Conservation (phyloP, 2,329 filamentous ascomycete genomes). For the Alternaria solani region DNA sequence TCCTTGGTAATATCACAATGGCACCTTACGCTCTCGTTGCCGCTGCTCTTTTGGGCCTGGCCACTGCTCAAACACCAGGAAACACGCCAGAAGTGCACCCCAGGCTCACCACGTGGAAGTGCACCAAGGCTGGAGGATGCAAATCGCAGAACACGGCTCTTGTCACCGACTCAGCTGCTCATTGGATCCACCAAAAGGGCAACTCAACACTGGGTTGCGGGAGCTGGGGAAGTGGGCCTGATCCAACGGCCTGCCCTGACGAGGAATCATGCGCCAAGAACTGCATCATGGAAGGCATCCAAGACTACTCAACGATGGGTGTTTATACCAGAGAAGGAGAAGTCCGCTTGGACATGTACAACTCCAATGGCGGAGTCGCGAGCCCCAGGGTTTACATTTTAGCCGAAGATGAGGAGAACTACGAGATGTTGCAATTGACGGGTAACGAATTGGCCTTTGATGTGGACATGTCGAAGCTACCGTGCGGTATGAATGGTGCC, state of each 20-base stretch:
- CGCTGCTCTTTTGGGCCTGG: conserved; percentile 38
- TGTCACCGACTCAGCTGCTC: conserved; percentile 60
- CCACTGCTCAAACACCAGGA: conserved; percentile 43
- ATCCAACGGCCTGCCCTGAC: conserved; percentile 59
- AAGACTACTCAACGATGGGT: conserved; percentile 63
- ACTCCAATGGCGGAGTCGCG: conserved; percentile 47
- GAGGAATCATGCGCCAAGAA: conserved; percentile 61
- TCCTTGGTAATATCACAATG: conserved; percentile 21
- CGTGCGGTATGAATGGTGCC: conserved; percentile 54
- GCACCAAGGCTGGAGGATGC: conserved; percentile 61
- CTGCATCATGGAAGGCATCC: conserved; percentile 65
- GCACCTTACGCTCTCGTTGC: conserved; percentile 36
- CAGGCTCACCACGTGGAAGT: conserved; percentile 61
- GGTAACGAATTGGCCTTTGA: conserved; percentile 77
- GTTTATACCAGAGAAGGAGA: conserved; percentile 60
- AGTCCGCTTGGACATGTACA: conserved; percentile 56
- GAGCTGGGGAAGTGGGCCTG: conserved; percentile 41
- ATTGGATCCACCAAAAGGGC: conserved; percentile 55
- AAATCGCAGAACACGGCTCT: conserved; percentile 57
- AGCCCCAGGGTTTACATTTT: conserved; percentile 70
- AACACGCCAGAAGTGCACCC: conserved; percentile 59
- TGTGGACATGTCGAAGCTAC: conserved; percentile 64
- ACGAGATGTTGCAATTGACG: conserved; percentile 70
- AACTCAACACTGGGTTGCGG: conserved; percentile 44
- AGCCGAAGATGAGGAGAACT: conserved; percentile 64